Evolutionary conservation across 1,284 basidiomycete genomes (phyloP), one percentile per base, ranked within the genome.

Genomic region (Apiotrichum siamense): DNA sequence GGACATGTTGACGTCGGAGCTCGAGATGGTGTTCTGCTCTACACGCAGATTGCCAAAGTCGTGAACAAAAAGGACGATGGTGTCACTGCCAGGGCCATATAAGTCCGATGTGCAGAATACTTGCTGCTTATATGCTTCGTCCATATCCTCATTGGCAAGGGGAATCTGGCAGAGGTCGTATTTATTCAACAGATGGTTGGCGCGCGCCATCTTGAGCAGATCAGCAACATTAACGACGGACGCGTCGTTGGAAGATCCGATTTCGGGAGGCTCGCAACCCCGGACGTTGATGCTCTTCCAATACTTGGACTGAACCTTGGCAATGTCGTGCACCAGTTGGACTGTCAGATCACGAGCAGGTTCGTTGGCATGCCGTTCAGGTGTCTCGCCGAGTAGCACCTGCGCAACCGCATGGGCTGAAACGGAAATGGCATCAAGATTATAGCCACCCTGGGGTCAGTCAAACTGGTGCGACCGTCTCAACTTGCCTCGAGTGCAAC

Each of bases 31-130:
- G 46, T 85, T 82, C 12, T 88, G 75, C 67, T 93, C 87, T 10
- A 86, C 80, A 15, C 87, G 83, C 44, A 96, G 76, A 64, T 91
- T 90, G 21, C 91, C 91, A 64, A 93, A 88, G 77, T 96, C 91
- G 73, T 96, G 92, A 10, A 87, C 82, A 62, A 94, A 87, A 33
- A 94, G 72, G 21, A 96, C 80, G 29, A 93, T 43, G 1, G 59
- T 58, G 17, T 60, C 66, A 7, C 32, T 27, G 0, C 83, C 85
- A 29, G 82, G 59, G 18, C 65, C 64, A 81, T 81, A 73, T 7
- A 72, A 59, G 6, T 60, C 61, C 54, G 67, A 61, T 39, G 64
- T 87, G 83, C 85, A 88, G 17, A 15, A n/a, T 7, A 35, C 17
- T n/a, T 35, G 33, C 13, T 35, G 13, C 10, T 12, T n/a, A n/a